These are phyloP conservation scores for Phyllostachys edulis DNA, from an alignment of 176 grass and related monocot genomes.

Conservation along the genomic window DNA sequence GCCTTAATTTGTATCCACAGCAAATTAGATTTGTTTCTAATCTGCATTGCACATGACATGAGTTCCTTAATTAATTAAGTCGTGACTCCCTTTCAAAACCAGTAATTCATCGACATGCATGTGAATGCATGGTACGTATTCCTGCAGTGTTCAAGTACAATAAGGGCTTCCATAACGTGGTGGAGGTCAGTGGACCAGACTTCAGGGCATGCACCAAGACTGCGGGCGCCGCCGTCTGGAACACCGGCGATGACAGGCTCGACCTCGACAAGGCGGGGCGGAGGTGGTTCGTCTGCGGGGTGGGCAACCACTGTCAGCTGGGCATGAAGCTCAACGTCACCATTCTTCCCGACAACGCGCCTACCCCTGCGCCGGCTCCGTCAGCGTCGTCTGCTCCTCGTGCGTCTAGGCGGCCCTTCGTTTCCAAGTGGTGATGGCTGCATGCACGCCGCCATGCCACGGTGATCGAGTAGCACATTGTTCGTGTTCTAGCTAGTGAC, in stretches of 20 bases:
- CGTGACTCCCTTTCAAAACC: not conserved
- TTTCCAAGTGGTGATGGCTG: not conserved
- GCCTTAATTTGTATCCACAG: not conserved
- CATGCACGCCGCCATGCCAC: too few relatives aligned
- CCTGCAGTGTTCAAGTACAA: slow-evolving; percentile 8
- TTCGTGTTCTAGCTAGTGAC: too few relatives aligned
- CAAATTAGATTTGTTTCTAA: not conserved
- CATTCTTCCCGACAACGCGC: not conserved
- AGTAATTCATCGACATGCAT: not conserved
- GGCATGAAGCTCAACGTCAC: slow-evolving; percentile 40
- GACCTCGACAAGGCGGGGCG: not conserved
- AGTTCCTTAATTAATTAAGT: too few relatives aligned
- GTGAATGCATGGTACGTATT: not conserved
- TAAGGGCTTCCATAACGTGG: not conserved
- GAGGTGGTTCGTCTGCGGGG: slow-evolving; percentile 34
- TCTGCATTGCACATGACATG: too few relatives aligned
- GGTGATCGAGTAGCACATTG: too few relatives aligned
- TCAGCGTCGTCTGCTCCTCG: not conserved
- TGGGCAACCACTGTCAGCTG: not conserved
- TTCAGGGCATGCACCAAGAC: slow-evolving; percentile 15
- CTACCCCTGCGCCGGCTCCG: not conserved
- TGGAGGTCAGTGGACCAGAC: not conserved
- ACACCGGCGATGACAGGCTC: not conserved
- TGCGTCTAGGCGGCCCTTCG: not conserved
- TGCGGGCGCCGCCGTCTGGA: not conserved